Evolutionary conservation across 257 asterid genomes (phyloP), one percentile per base, ranked within the genome.

Genomic region (Orobanche coerulescens): DNA sequence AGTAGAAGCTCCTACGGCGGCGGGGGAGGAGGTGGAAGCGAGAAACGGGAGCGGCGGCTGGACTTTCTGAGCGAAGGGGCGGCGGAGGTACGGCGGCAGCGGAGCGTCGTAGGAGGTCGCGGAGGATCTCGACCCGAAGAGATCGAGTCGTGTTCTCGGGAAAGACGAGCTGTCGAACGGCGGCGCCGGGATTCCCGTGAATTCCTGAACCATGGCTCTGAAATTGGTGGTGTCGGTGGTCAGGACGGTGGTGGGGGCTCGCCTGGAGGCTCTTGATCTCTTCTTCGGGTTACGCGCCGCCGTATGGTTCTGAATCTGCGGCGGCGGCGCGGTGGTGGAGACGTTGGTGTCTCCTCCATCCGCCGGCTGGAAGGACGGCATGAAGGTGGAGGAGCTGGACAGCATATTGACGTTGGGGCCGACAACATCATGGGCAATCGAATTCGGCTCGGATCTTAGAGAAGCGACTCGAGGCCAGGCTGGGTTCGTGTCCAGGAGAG

Each of bases 191-290:
- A 91, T 84, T 25, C 97, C 96, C 1, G 97, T 91, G 61, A 91
- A 91, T 65, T 91, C 95, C 61, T 91, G 97, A 31, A 91, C 97
- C 97, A 91, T 87, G 71, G 97, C 96, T 76, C 97, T 54, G 92
- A 91, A 91, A 76, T 91, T 91, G 24, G 73, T 62, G 65, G 97
- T 83, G 53, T 91, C 95, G 0, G 97, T 91, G 0, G 96, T 88
- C 39, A 91, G 73, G n/a, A 91, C 96, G 3, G 96, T 91, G 0
- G 97, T 91, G 15, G 96, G 97, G 1, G 97, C 96, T 2, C 96
- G 89, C 66, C 96, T 71, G 1, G 97, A 87, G 4, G 97, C 96
- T 57, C 97, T 72, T 0, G 96, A 78, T 44, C 96, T 76, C 71
- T 91, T 91, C 82, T 79, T 87, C 30, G 94, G 81, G 70, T 78